Conservation (phyloP, 1,284 basidiomycete species). For the Cerioporus squamosus region DNA sequence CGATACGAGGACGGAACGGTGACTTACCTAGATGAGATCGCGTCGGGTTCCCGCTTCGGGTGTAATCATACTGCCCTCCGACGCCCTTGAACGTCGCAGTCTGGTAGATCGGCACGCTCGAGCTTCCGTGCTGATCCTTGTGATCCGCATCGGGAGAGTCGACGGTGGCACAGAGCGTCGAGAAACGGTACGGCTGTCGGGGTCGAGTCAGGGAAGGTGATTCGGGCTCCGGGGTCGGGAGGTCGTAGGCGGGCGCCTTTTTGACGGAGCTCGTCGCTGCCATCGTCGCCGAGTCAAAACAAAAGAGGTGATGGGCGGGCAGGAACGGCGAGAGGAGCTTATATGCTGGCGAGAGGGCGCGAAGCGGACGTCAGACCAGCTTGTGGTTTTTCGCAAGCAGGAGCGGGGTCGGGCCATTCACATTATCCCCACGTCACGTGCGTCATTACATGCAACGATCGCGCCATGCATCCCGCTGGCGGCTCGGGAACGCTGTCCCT, state of each 20-base stretch:
- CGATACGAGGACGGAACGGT: not conserved
- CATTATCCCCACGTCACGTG: conserved; percentile 25
- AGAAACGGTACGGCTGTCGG: conserved; percentile 78
- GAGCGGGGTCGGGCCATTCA: conserved; percentile 18
- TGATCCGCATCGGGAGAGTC: conserved; percentile 73
- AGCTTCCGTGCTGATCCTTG: conserved; percentile 96
- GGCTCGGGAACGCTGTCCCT: not conserved
- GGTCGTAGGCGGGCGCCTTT: conserved; percentile 38
- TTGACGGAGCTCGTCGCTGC: conserved; percentile 15
- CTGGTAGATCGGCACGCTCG: conserved; percentile 97
- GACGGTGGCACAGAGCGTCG: conserved; percentile 90
- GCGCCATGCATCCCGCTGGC: conserved; percentile 16
- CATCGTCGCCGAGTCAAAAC: conserved; percentile 14
- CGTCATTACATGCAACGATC: conserved; percentile 14
- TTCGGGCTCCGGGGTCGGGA: conserved; percentile 79
- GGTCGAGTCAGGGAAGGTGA: conserved; percentile 56
- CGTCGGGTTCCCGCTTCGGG: conserved; percentile 96
- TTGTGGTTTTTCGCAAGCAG: conserved; percentile 13
- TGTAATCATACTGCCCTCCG: conserved; percentile 91
- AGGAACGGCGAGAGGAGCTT: not conserved
- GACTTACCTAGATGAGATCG: conserved; percentile 87
- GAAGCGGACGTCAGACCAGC: conserved; percentile 14
- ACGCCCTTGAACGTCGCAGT: conserved; percentile 98
- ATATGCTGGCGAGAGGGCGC: conserved; percentile 5
- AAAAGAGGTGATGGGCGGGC: not conserved